phyloP scores from a whole-genome alignment of 305 asterid species.

The Fraxinus ornus region DNA sequence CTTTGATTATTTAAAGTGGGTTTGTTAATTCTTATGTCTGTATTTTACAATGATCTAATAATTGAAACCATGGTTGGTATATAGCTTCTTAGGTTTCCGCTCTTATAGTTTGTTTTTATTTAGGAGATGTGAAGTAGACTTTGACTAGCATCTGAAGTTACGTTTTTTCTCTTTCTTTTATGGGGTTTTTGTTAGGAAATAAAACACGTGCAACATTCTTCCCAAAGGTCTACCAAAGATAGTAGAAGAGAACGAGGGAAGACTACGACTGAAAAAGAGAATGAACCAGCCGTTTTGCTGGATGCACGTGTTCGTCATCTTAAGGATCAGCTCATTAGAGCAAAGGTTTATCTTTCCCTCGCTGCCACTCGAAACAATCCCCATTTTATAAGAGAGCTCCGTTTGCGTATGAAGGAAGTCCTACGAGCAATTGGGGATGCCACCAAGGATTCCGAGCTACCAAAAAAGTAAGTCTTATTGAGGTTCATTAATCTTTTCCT shows the following conservation, averaged over 20 bases:
- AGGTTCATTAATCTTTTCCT: background rate
- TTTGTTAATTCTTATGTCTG: background rate
- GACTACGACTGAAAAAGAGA: conserved; percentile 40
- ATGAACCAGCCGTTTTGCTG: conserved; percentile 30
- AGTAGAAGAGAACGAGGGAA: conserved; percentile 32
- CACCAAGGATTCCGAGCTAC: conserved; percentile 63
- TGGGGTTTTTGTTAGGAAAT: conserved; percentile 35
- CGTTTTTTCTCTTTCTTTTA: background rate
- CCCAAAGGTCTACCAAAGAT: conserved; percentile 31
- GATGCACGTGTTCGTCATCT: conserved; percentile 63
- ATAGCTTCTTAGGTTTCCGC: background rate
- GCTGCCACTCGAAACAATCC: conserved; percentile 57
- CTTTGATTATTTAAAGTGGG: background rate
- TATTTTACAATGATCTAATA: background rate
- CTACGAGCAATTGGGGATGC: conserved; percentile 66
- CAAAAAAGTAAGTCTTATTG: conserved; percentile 51
- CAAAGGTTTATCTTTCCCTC: conserved; percentile 64
- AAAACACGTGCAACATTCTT: conserved; percentile 31
- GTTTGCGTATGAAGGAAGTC: conserved; percentile 70
- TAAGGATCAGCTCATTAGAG: conserved; percentile 72
- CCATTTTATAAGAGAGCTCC: conserved; percentile 67
- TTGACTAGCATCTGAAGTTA: too few species aligned
- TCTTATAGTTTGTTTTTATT: background rate
- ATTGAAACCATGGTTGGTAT: background rate
- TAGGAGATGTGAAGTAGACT: background rate